Evolutionary conservation across 2,329 filamentous ascomycete species (phyloP), one percentile per base, ranked within the genome.

Genomic region (Eurotiales sp.): DNA sequence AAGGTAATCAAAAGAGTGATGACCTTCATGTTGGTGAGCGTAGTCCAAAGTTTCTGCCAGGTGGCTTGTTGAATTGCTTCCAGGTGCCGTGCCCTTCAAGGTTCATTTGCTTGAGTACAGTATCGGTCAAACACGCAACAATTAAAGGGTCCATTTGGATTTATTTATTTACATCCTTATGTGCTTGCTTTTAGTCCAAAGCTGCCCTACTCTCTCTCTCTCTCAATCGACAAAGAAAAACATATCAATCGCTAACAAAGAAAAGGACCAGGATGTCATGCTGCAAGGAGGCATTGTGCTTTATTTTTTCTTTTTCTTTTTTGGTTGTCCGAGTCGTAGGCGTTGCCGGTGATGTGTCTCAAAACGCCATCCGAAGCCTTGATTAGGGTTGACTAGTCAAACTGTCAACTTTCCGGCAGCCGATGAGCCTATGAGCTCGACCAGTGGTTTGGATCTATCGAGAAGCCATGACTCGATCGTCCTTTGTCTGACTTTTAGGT

Each of bases 281-380:
- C 29, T 43, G 47, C 42, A 50, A 50, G 47, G 47, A 50, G 47
- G 8, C 27, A 37, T 50, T 50, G 32, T 22, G n/a, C n/a, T n/a
- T n/a, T n/a, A n/a, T n/a, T n/a, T 34, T 42, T 30, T 40, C 29
- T 49, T 49, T 19, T 14, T 3, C 7, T n/a, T n/a, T 15, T 50
- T 8, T 7, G 6, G 29, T 23, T 25, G 17, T 32, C 36, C 15
- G 46, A 40, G 22, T 32, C 17, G 17, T 12, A 32, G 19, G 36
- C 46, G 25, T 29, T 15, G 22, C 46, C 23, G 36, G 29, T 39
- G 46, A 48, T 48, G 34, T 11, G 15, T 40, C 45, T 23, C 14
- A 39, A 48, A 29, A n/a, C 36, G 27, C 29, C 47, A 22, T 37
- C 3, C n/a, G 30, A 23, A 23, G 36, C 39, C 42, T 37, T 21